These are phyloP conservation scores for Plectranthus barbatus DNA, from an alignment of 257 asterid species.

Conservation along the genomic window DNA sequence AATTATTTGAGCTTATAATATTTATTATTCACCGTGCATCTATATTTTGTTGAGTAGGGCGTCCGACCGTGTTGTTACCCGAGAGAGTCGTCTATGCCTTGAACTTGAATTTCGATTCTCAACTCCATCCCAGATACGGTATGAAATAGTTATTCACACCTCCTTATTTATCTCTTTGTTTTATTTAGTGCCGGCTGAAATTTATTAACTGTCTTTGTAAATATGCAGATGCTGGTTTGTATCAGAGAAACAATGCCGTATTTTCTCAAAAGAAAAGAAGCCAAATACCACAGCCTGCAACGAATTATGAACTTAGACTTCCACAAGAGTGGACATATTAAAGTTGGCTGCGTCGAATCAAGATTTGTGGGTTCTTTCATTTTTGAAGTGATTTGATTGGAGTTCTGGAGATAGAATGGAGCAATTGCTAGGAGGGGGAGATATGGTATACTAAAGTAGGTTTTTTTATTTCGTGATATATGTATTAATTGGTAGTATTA, in stretches of 20 bases:
- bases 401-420: background rate
- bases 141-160: background rate
- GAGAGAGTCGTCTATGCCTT: too few species aligned
- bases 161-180: background rate
- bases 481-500: constrained; percentile 6
- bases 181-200: too few species aligned
- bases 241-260: constrained; percentile 2
- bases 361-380: background rate
- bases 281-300: constrained; percentile 11
- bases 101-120: too few species aligned
- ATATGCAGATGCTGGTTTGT: constrained; percentile 9
- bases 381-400: background rate
- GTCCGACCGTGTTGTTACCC: too few species aligned
- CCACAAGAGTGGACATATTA: constrained; percentile 85
- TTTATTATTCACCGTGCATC: too few species aligned
- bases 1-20: too few species aligned
- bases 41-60: too few species aligned
- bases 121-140: background rate
- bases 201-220: too few species aligned
- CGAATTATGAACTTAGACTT: constrained; percentile 43
- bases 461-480: background rate
- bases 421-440: constrained; percentile 2
- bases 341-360: background rate
- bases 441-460: constrained; percentile 1
- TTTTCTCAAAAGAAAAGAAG: constrained; percentile 24